Evolutionary conservation across 192 early-diverging fungal species (phyloP).

Genomic region (Rhizophlyctis rosea): DNA sequence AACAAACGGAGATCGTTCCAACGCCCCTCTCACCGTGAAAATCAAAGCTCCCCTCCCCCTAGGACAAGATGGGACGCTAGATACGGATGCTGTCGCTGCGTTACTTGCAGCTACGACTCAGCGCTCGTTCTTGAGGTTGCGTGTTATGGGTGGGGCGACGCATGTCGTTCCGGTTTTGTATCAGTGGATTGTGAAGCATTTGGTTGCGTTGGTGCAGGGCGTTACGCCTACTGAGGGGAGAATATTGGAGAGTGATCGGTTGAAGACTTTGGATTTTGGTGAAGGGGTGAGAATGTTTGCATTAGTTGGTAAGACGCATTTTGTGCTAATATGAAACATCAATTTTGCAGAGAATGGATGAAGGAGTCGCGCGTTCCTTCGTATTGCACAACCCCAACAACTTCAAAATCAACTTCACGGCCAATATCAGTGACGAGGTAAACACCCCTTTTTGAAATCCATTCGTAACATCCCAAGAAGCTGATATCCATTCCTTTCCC

Average conservation of each 20-base stretch:
- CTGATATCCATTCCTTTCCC: slow-evolving; percentile 8
- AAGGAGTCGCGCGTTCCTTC: slow-evolving; percentile 26
- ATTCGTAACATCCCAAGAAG: background rate
- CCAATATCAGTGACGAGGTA: slow-evolving; percentile 24
- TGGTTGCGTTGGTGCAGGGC: slow-evolving; percentile 19
- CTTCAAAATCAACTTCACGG: slow-evolving; percentile 29
- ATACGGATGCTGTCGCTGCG: slow-evolving; percentile 15
- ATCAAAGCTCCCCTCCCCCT: slow-evolving; percentile 24
- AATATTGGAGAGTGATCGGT: slow-evolving; percentile 26
- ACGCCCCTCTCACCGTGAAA: slow-evolving; percentile 6
- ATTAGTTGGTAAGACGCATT: background rate
- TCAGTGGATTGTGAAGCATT: slow-evolving; percentile 20
- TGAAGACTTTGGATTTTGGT: slow-evolving; percentile 43
- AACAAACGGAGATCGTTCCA: background rate
- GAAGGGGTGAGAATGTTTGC: slow-evolving; percentile 23
- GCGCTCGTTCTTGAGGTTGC: slow-evolving; percentile 18
- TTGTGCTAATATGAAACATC: background rate
- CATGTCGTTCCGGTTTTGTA: slow-evolving; percentile 33
- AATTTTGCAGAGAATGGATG: slow-evolving; percentile 24
- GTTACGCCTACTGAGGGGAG: slow-evolving; percentile 17
- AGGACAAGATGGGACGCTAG: slow-evolving; percentile 10
- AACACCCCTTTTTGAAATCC: background rate
- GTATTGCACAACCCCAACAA: slow-evolving; percentile 43
- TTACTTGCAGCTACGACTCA: slow-evolving; percentile 18
- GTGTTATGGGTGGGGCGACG: slow-evolving; percentile 29